phyloP scores from a whole-genome alignment of 192 early-diverging fungal genomes.

The Backusella mclennaniae region DNA sequence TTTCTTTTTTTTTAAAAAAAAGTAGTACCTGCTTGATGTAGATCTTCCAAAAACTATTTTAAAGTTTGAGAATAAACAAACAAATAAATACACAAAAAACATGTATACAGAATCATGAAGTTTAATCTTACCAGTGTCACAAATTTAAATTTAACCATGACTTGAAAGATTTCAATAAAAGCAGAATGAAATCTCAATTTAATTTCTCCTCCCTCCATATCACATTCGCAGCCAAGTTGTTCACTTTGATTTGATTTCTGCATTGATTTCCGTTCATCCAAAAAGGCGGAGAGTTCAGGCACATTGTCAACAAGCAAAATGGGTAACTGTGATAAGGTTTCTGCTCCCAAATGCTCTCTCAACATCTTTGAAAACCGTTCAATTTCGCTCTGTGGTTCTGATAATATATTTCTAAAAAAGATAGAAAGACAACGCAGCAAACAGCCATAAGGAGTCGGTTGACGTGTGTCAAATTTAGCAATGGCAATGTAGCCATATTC shows the following conservation, averaged over 20 bases:
- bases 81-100: neutral
- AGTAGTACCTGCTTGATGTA: conserved; percentile 38
- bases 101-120: neutral
- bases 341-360: conserved; percentile 12
- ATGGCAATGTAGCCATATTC: conserved; percentile 32
- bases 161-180: conserved; percentile 34
- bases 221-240: conserved; percentile 8
- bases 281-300: conserved; percentile 22
- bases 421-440: conserved; percentile 27
- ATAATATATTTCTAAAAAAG: conserved; percentile 28
- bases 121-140: conserved; percentile 25
- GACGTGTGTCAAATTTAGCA: conserved; percentile 32
- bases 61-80: neutral
- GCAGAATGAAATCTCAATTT: conserved; percentile 32
- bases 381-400: conserved; percentile 15
- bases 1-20: neutral
- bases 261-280: conserved; percentile 8
- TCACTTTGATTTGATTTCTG: neutral
- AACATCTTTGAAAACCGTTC: conserved; percentile 26
- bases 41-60: conserved; percentile 35
- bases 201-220: conserved; percentile 25
- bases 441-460: conserved; percentile 35
- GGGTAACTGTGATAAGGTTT: conserved; percentile 12
- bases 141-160: conserved; percentile 34
- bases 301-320: conserved; percentile 30